Evolutionary conservation across 2,329 filamentous ascomycete species (phyloP), one percentile per base, ranked within the genome.

Genomic region (Aspergillus fumigatiaffinis): DNA sequence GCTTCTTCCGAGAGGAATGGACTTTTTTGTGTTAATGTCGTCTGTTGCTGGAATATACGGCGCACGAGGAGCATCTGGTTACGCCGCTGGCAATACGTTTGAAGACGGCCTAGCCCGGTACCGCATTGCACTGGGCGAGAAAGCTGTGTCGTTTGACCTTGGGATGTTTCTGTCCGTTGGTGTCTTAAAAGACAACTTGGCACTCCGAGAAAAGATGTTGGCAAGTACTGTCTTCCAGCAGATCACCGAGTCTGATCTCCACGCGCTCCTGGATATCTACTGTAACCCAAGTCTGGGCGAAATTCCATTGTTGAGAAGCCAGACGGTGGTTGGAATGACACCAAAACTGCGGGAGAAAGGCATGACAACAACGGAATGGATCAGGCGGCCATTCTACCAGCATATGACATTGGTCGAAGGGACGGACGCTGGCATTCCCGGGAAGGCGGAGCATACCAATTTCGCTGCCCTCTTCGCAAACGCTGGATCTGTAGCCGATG

Each of bases 21-120:
- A 75, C 52, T 77, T 77, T 60, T 77, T 77, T 58, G 54, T 75
- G 51, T 64, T 73, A 53, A 62, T 76, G 3, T 74, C 73, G 0
- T 77, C 75, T 1, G 55, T 71, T 3, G 69, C 73, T 44, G 73
- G 73, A 1, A 61, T 81, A 21, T 62, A 77, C 2, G 79, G 79
- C 3, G 76, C 76, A 38, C 57, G 72, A 3, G 73, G 74, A 5
- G 68, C 81, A 51, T 71, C 77, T 5, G 77, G 75, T 57, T 77
- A 77, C 56, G 66, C 68, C 1, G 71, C 73, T 8, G 73, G 64
- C n/a, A 69, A 70, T 53, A 67, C 71, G 1, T 77, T 68, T 61
- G 66, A 74, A 51, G 71, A 73, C 42, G 66, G 67, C 3, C 57
- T 74, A 10, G 71, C 70, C 0, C 61, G 55, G 26, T 59, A 70